Percentiles rank a stretch among this genome's conserved stretches.
phyloP scores from a whole-genome alignment of 495 filamentous ascomycete species.

The Pseudoneurospora amorphoporcata region DNA sequence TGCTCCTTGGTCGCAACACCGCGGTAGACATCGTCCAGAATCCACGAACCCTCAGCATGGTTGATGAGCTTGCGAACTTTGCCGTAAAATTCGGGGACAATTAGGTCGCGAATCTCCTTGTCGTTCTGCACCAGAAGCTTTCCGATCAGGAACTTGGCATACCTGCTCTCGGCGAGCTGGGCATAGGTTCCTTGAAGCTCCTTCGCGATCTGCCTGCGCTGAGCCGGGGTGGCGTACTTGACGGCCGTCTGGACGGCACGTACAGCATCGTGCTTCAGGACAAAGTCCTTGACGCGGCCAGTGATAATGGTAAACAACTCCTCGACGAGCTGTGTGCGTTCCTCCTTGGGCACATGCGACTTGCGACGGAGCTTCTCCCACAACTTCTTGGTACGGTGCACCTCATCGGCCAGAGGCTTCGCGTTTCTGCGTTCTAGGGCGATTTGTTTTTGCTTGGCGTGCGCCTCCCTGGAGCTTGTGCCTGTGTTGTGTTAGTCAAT shows the following conservation, averaged over 20 bases:
- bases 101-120: constrained; percentile 68
- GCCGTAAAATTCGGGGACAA: constrained; percentile 91
- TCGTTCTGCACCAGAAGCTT: constrained; percentile 90
- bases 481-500: constrained; percentile 22
- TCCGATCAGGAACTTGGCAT: constrained; percentile 91
- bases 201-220: constrained; percentile 73
- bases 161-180: constrained; percentile 80
- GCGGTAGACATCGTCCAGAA: constrained; percentile 92
- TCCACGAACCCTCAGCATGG: constrained; percentile 92
- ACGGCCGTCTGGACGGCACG: constrained; percentile 90
- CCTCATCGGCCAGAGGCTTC: constrained; percentile 82
- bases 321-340: constrained; percentile 73
- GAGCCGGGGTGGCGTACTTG: constrained; percentile 81
- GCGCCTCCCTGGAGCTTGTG: constrained; percentile 62
- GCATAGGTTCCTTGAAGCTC: constrained; percentile 82
- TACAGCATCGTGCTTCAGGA: constrained; percentile 96
- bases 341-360: constrained; percentile 76
- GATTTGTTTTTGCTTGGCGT: constrained; percentile 84
- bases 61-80: constrained; percentile 85
- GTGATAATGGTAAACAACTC: constrained; percentile 89
- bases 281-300: constrained; percentile 83
- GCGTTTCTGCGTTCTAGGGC: constrained; percentile 80
- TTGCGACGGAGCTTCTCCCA: constrained; percentile 92
- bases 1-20: constrained; percentile 73
- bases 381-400: constrained; percentile 85